Evolutionary conservation across 805 yeast genomes (phyloP).

Genomic region (Maudiozyma bulderi): DNA sequence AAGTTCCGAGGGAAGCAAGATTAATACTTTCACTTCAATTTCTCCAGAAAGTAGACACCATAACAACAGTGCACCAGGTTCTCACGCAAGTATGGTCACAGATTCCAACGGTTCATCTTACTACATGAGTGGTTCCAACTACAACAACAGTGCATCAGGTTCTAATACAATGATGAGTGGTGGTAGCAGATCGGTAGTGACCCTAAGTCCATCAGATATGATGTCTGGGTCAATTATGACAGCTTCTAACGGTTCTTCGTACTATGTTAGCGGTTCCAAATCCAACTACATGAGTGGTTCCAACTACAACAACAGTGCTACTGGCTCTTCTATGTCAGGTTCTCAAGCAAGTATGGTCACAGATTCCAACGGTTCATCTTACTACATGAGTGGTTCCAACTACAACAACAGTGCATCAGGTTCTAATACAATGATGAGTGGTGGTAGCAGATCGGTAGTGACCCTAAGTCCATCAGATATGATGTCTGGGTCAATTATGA

Average conservation of each 20-base stretch:
- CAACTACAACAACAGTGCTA: not conserved
- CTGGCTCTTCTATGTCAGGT: no score
- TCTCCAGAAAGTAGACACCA: no score
- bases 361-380: no score
- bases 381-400: no score
- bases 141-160: not conserved
- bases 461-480: constrained; percentile 1
- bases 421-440: not conserved
- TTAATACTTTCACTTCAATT: no score
- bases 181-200: not conserved
- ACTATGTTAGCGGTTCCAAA: no score
- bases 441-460: not conserved
- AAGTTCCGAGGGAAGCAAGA: no score
- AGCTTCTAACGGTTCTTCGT: not conserved
- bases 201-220: constrained; percentile 1
- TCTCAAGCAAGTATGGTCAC: no score
- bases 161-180: not conserved
- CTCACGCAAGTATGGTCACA: no score
- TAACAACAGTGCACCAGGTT: no score
- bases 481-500: not conserved
- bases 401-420: not conserved
- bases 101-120: no score
- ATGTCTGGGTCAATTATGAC: not conserved
- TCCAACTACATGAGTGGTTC: not conserved
- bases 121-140: no score